Evolutionary conservation across 2,329 filamentous ascomycete species (phyloP), one percentile per base, ranked within the genome.

Genomic region (Fusarium papillatum): DNA sequence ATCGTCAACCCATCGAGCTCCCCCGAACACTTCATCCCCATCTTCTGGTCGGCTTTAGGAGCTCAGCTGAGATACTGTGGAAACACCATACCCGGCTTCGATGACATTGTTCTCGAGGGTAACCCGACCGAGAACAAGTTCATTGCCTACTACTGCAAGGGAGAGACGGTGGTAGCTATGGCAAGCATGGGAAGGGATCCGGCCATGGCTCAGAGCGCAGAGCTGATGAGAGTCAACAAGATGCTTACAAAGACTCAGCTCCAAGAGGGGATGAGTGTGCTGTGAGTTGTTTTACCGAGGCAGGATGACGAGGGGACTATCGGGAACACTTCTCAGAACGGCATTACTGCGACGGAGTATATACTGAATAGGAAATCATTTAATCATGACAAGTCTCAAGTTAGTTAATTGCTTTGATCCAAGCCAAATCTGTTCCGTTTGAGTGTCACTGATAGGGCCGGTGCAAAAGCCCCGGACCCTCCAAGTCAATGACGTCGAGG

Each of bases 1-100:
- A 98, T 99, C 80, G 90, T 92, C 76, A 88, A 93, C 79, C 90
- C 93, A 0, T 84, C 88, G 10, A 83, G 88, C 57, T 88, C 89
- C 73, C 88, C 92, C 1, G 92, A 94, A 78, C 88, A 91, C 4
- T 98, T 98, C 84, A 96, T 97, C 69, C 97, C 97, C 1, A 91
- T 99, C 63, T 99, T 99, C 88, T 99, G 97, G 97, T 98, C 95
- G 2, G 97, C 97, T 0, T 87, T 99, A 7, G 95, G 96, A 7
- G 90, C 92, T 8, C 97, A 99, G 85, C 85, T 99, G 79, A 91
- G 97, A 57, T 99, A 99, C 88, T 98, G 95, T 81, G 97, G 97
- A 16, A 97, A 96, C 86, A 95, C 96, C 2, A 76, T 77, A 11
- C 90, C 91, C 66, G 96, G 96, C 1, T 98, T 91, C 87, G 97